Conservation (phyloP, 129 eudicot species). For the Artemisia tridentata region DNA sequence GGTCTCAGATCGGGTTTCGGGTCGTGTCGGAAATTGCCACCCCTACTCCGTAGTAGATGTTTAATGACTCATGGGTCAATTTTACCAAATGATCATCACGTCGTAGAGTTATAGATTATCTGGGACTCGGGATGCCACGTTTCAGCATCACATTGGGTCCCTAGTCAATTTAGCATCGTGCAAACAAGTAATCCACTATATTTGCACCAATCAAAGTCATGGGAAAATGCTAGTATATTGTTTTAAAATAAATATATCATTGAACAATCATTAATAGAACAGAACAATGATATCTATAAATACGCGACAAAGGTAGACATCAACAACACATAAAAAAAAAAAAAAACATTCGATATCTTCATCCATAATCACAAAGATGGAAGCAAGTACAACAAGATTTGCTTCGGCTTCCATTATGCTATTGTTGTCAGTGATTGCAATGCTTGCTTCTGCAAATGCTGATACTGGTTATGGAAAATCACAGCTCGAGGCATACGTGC, state of each 20-base stretch:
- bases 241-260: not conserved
- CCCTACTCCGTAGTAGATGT: no score
- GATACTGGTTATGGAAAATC: slow-evolving; percentile 28
- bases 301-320: not conserved
- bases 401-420: slow-evolving; percentile 7
- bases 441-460: slow-evolving; percentile 24
- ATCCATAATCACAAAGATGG: slow-evolving; percentile 26
- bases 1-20: no score
- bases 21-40: no score
- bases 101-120: no score
- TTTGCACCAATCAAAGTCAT: slow-evolving; percentile 16
- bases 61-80: no score
- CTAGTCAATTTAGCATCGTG: slow-evolving; percentile 30
- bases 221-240: not conserved
- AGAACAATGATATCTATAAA: slow-evolving; percentile 21
- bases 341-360: not conserved
- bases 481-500: slow-evolving; percentile 7
- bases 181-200: slow-evolving; percentile 38
- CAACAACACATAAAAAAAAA: slow-evolving; percentile 20
- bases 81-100: no score
- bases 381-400: slow-evolving; percentile 6
- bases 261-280: not conserved
- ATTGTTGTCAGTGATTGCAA: slow-evolving; percentile 9
- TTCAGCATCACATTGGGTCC: not conserved
- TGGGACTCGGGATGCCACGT: not conserved